Evolutionary conservation across 1,284 basidiomycete genomes (phyloP), one percentile per base, ranked within the genome.

Genomic region (Ganoderma lucidum): DNA sequence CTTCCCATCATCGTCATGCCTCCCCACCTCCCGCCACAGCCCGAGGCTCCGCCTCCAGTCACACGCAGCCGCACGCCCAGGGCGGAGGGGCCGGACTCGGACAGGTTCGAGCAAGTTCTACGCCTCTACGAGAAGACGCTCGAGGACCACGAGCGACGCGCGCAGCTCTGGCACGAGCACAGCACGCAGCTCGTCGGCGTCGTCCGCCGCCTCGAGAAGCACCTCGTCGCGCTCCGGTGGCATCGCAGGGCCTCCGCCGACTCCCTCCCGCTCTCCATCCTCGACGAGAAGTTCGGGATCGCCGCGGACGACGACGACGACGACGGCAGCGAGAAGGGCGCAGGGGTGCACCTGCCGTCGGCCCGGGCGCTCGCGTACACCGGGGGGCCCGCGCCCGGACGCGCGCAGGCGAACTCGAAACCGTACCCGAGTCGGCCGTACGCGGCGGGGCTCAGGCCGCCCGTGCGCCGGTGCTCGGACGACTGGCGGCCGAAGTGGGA

Each of bases 401-500:
- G 23, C 23, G 23, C 59, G 14, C 59, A 65, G 30, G 48, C 35
- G 35, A 35, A 35, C 35, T 35, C 58, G 35, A 64, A 65, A 42
- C 63, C 53, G 17, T 32, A 48, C 61, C 53, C 45, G 41, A 64
- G 37, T 8, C 56, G 56, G 9, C 35, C 37, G 10, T 39, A 59
- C 56, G 35, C 56, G 6, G 23, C 53, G 12, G 61, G 42, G 28
- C 32, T 23, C 23, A 23, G 23, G 23, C 23, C 23, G 53, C 30
- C 12, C 0, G 35, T 19, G 15, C 44, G 32, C 9, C n/a, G 48
- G 14, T 61, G 39, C 59, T n/a, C 56, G 56, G 56, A 39, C 37
- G 56, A 59, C 56, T 74, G 74, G 74, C 51, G 64, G 23, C 74
- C 73, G 17, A 35, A 62, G 12, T 75, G 74, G 74, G 42, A 55